Evolutionary conservation across 371 early-diverging fungal genomes (phyloP), one percentile per base, ranked within the genome.

Genomic region (Circinella minor): DNA sequence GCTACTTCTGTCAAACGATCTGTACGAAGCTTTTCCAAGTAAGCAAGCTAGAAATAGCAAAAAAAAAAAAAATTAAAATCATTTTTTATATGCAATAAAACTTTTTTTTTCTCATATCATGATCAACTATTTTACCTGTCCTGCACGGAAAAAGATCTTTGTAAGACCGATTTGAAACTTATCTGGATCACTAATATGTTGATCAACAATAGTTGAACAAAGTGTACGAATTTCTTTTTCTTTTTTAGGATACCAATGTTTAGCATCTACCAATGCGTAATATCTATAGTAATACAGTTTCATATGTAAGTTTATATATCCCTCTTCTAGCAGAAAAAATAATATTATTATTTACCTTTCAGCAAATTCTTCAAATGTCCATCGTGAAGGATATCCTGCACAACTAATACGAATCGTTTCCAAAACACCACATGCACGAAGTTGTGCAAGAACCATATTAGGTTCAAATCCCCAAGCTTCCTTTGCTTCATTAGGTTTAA

Each of bases 371-470:
- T 86, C 85, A 80, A 94, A 97, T 17, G 90, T 86, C 86, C 95
- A 91, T 59, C 99, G 90, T 7, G 94, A 89, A 20, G 99, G 99
- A 80, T 98, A 99, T 36, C 99, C 99, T 17, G 96, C 96, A 76
- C 98, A 95, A 77, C 94, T 94, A 80, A 99, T 99, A 46, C 98
- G 91, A 73, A 99, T 99, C 3, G 99, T 99, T 81, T 99, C 99
- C 27, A 99, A 79, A 3, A 99, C 99, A 89, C 99, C 99, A 86
- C 99, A 99, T 39, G 99, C 99, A 55, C 96, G 91, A 51, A 99
- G 79, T 80, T 99, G 99, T 18, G 93, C 84, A 4, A 99, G 87
- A 17, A 99, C 98, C 89, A 96, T 92, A 46, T 88, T 90, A 34
- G 96, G 89, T 71, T 99, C 96, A 74, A 99, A 96, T n/a, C 71